Conservation (phyloP, 768 basidiomycete genomes). For the Tricholoma flavovirens region DNA sequence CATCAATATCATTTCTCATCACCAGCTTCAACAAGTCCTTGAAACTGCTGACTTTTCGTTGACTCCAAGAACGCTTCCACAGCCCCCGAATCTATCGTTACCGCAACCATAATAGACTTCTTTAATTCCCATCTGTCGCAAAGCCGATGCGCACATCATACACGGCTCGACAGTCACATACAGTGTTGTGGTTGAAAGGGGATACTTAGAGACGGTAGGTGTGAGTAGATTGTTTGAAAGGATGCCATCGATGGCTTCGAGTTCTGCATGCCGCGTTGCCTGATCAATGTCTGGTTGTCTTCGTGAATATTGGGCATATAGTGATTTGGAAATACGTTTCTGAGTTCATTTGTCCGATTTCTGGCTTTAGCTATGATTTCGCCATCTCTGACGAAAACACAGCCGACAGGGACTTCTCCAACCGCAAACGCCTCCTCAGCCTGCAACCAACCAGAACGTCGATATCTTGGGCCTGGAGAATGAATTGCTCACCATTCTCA, state of each 20-base stretch:
- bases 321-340: constrained; percentile 56
- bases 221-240: constrained; percentile 58
- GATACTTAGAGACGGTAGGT: constrained; percentile 44
- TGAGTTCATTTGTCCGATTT: constrained; percentile 91
- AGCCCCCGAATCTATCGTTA: constrained; percentile 96
- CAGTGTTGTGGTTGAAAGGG: constrained; percentile 73
- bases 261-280: constrained; percentile 96
- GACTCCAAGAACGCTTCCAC: constrained; percentile 89
- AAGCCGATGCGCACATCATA: constrained; percentile 97
- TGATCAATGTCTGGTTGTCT: constrained; percentile 25
- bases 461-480: neutral
- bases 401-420: constrained; percentile 93
- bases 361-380: constrained; percentile 77
- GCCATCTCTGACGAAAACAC: constrained; percentile 84
- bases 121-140: constrained; percentile 88
- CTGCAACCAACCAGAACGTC: constrained; percentile 29
- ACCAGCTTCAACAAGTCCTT: constrained; percentile 17
- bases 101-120: constrained; percentile 90
- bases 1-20: neutral
- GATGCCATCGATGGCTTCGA: constrained; percentile 92
- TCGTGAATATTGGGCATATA: neutral
- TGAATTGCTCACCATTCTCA: constrained; percentile 60
- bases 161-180: constrained; percentile 99
- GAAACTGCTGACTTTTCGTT: constrained; percentile 51
- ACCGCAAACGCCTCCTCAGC: constrained; percentile 82